Evolutionary conservation across 176 grass and related monocot species (phyloP).

Genomic region (Rhynchospora pubera): DNA sequence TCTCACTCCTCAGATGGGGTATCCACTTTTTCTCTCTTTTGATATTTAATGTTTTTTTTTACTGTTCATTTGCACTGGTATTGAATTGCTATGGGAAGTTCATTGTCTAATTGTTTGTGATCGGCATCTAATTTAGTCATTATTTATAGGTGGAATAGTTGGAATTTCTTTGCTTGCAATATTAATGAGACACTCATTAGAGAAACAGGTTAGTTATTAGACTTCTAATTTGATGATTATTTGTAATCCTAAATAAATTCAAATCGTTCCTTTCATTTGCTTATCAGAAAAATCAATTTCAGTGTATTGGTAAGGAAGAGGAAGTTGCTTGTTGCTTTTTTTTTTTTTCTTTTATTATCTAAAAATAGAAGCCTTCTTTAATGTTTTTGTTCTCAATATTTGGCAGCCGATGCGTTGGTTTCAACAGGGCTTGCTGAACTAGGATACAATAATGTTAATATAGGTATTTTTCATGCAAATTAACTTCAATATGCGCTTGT

Average conservation of each 20-base stretch:
- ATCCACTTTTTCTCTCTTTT: neutral
- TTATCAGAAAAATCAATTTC: neutral
- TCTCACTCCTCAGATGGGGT: constrained; percentile 90
- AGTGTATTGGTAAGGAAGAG: neutral
- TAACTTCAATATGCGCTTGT: neutral
- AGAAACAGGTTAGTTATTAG: constrained; percentile 53
- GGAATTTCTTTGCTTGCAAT: constrained; percentile 98
- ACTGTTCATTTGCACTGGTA: neutral
- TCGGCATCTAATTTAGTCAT: too few species aligned
- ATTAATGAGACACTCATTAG: constrained; percentile 83
- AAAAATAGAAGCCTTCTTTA: neutral
- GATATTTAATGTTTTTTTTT: neutral
- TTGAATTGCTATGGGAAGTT: neutral
- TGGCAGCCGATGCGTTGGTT: constrained; percentile 80
- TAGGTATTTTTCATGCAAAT: constrained; percentile 36
- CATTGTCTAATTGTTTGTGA: neutral
- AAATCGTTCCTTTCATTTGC: neutral
- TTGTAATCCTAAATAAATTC: neutral
- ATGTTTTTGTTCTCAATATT: neutral
- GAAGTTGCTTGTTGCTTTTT: neutral
- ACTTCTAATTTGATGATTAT: neutral
- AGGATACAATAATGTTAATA: constrained; percentile 77
- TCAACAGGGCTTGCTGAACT: constrained; percentile 68
- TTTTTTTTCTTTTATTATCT: neutral
- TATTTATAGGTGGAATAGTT: constrained; percentile 84